These are phyloP conservation scores for Dunaliella sp. DNA, from an alignment of 139 green algal species.

Conservation along the genomic window DNA sequence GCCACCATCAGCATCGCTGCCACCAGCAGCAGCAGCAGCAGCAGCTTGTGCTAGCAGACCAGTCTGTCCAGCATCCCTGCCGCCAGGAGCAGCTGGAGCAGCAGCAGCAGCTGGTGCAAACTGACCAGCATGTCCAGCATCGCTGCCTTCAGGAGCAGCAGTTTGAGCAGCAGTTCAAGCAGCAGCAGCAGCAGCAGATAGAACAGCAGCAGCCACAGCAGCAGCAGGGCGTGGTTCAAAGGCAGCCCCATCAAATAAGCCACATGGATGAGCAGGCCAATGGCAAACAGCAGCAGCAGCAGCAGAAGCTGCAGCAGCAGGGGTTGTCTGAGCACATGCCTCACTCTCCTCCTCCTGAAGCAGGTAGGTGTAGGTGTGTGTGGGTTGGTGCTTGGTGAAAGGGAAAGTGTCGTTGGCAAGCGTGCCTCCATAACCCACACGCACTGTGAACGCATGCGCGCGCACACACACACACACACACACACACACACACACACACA, in stretches of 20 bases:
- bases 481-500: no score
- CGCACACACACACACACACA: no score
- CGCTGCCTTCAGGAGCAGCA: not conserved
- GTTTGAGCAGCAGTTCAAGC: not conserved
- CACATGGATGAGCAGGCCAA: not conserved
- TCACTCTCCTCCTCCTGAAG: not conserved
- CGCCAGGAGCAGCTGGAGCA: not conserved
- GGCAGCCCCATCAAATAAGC: not conserved
- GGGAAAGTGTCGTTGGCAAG: no score
- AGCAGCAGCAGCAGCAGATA: constrained; percentile 1
- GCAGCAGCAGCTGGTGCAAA: not conserved
- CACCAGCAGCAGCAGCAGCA: not conserved
- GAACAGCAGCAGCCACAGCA: not conserved
- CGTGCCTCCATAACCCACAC: no score
- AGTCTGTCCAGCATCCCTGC: not conserved
- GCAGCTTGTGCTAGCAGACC: no score
- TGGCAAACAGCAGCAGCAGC: not conserved
- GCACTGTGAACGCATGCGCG: no score
- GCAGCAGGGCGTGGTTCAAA: not conserved
- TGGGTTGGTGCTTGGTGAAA: no score
- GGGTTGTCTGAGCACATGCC: not conserved
- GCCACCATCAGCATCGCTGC: not conserved
- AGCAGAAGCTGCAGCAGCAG: not conserved
- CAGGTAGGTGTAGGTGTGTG: not conserved
- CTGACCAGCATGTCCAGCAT: no score